These are phyloP conservation scores for Vitis hybrid DNA, from an alignment of 177 flowering plant species.

Conservation along the genomic window DNA sequence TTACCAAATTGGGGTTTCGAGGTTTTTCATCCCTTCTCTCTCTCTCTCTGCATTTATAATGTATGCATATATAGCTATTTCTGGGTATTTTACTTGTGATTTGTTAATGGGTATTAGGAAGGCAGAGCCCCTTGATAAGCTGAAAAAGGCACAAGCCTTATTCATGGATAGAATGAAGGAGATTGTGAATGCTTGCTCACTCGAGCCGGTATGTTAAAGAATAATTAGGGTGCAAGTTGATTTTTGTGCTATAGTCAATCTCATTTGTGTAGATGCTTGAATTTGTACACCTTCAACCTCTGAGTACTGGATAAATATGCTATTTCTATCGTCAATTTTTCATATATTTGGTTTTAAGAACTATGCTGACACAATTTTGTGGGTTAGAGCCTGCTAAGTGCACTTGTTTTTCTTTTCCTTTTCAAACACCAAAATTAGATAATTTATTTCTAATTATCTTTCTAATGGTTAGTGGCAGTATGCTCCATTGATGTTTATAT, in stretches of 20 bases:
- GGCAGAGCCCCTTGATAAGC: conserved; percentile 60
- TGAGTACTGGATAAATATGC: too few relatives aligned
- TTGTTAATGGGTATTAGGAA: conserved; percentile 42
- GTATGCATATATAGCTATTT: not conserved
- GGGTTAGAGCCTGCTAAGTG: too few relatives aligned
- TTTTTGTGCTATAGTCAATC: too few relatives aligned
- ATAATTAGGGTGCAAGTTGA: not conserved
- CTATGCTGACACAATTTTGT: too few relatives aligned
- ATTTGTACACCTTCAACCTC: too few relatives aligned
- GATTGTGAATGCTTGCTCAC: conserved; percentile 35
- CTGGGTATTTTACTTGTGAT: not conserved
- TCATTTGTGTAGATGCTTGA: too few relatives aligned
- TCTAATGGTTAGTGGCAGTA: too few relatives aligned
- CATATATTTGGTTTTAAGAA: too few relatives aligned
- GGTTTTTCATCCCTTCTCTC: conserved; percentile 34
- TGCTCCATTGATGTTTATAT: not conserved
- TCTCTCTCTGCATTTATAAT: not conserved
- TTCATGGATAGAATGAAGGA: conserved; percentile 57
- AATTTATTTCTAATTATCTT: not conserved
- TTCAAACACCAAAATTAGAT: too few relatives aligned
- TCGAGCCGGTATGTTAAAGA: conserved; percentile 37
- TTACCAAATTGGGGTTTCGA: conserved; percentile 69
- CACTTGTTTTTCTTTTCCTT: too few relatives aligned
- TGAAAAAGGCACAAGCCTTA: conserved; percentile 49
- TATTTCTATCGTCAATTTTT: too few relatives aligned